These are phyloP conservation scores for Pelargonium myrrhifolium DNA, from an alignment of 441 rosid species.

Conservation along the genomic window DNA sequence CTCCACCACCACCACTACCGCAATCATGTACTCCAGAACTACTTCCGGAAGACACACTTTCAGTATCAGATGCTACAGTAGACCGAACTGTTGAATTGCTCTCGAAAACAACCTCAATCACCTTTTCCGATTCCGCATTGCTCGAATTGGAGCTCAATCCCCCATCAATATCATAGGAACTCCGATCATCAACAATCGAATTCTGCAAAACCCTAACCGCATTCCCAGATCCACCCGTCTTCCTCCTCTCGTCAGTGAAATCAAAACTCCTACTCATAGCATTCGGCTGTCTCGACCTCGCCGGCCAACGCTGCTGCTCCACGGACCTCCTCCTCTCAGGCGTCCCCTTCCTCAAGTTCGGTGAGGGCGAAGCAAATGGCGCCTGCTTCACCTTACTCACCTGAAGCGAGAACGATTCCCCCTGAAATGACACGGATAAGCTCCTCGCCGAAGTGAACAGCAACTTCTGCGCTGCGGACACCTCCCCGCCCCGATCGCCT, in stretches of 20 bases:
- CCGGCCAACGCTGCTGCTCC: slow-evolving; percentile 76
- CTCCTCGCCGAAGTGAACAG: slow-evolving; percentile 66
- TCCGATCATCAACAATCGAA: slow-evolving; percentile 42
- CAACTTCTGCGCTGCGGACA: slow-evolving; percentile 55
- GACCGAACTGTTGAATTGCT: slow-evolving; percentile 22
- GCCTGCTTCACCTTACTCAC: slow-evolving; percentile 59
- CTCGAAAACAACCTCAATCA: slow-evolving; percentile 10
- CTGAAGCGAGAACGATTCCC: slow-evolving; percentile 56
- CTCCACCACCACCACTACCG: slow-evolving; percentile 18
- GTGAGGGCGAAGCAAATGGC: slow-evolving; percentile 26
- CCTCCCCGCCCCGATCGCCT: slow-evolving; percentile 15
- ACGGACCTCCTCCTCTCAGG: slow-evolving; percentile 53
- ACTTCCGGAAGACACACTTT: slow-evolving; percentile 67
- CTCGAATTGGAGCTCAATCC: slow-evolving; percentile 42
- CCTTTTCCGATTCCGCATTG: slow-evolving; percentile 26
- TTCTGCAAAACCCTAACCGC: slow-evolving; percentile 51
- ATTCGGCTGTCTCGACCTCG: slow-evolving; percentile 41
- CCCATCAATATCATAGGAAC: slow-evolving; percentile 30
- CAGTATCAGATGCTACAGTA: slow-evolving; percentile 55
- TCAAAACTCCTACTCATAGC: slow-evolving; percentile 59
- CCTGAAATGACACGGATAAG: slow-evolving; percentile 77
- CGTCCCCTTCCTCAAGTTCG: slow-evolving; percentile 49
- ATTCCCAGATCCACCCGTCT: slow-evolving; percentile 40
- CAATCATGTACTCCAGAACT: slow-evolving; percentile 36
- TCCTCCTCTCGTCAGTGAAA: slow-evolving; percentile 40